Base-by-base conservation (phyloP, 2,329 filamentous ascomycete species). In the Ophiostoma sp. region DNA sequence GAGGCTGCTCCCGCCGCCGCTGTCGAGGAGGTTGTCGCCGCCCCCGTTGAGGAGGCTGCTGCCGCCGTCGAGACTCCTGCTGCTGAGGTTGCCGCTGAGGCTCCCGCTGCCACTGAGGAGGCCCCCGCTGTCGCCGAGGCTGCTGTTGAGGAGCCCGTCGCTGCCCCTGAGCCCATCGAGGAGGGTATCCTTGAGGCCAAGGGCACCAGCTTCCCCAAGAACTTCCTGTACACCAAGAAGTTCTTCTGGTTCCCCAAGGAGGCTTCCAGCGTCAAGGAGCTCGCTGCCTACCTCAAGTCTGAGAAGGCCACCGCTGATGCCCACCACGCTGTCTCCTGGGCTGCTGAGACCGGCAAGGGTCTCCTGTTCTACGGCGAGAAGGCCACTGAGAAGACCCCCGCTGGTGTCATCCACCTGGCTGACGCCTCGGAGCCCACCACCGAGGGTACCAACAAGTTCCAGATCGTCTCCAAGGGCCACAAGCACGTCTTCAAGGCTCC, bases 401-500 rank as follows among this genome's bases (percentile, higher is more conserved):
- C 89, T 75, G 90, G 92, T 77, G 89, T 95, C 76, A 90, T 98
- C 80, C 92, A 92, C 81, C 83, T 97, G 79, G 81, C 85, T 72
- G 85, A 88, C 78, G 84, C 84, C 74, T 85, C 82, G 67, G 92
- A 96, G 79, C 86, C 96, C 71, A 85, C 86, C 79, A 87, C 89
- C 80, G 90, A 93, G 73, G 91, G 93, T 72, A 78, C 86, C 74
- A 86, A 87, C 82, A 94, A 95, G 82, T 97, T 99, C 85, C 84
- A 88, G 78, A 91, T 98, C 85, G 92, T 90, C 79, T 82, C 91
- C 78, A 89, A 90, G 81, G 91, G 90, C 76, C 90, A 96, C 83
- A 96, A 97, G 88, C 93, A 97, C 86, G 87, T 87, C 72, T 97
- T 99, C 86, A 94, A 97, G 87, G 92, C 94, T 71, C 77, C 83